Evolutionary conservation across 2,329 filamentous ascomycete species (phyloP), one percentile per base, ranked within the genome.

Genomic region (Botrytis tulipae): DNA sequence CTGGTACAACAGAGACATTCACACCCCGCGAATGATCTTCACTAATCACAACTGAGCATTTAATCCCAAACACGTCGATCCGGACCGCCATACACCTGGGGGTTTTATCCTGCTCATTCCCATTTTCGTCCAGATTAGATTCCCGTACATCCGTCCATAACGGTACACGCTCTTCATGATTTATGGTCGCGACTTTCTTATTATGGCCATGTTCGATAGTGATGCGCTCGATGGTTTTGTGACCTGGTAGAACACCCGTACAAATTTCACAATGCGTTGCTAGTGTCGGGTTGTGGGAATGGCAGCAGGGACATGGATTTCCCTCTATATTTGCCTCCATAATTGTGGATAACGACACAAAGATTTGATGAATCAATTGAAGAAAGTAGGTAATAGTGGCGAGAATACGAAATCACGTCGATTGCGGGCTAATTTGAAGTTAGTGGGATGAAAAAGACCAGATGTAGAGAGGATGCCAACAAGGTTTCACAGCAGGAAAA

Each of bases 281-380:
- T 29, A 0, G 1, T 54, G n/a, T 8, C 3, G 51, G 51, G 3
- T 54, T 54, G n/a, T 8, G 29, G 4, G 0, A 1, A 29, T 16
- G 10, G 7, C 12, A 54, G 14, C 16, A n/a, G 25, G 25, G 9
- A 6, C 12, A 54, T 3, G 25, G 25, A 2, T 7, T 16, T 54
- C 51, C 51, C 10, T 54, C 2, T 5, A 29, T 54, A 5, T 1
- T 29, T 54, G 5, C 51, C 10, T 54, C 2, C 14, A 29, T 54
- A 5, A 3, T 29, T 54, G 5, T 29, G 12, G 14, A 29, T 54
- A 16, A 54, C 14, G 51, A 54, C 25, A 6, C 7, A 3, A 16
- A 16, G 12, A 4, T 16, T 29, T 29, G 1, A 14, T 54, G 12
- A 1, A 16, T n/a, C 51, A 16, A 5, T 16, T n/a, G 51, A 22